These are phyloP conservation scores for Penicillium sp. DNA, from an alignment of 2,329 filamentous ascomycete species.

Conservation along the genomic window DNA sequence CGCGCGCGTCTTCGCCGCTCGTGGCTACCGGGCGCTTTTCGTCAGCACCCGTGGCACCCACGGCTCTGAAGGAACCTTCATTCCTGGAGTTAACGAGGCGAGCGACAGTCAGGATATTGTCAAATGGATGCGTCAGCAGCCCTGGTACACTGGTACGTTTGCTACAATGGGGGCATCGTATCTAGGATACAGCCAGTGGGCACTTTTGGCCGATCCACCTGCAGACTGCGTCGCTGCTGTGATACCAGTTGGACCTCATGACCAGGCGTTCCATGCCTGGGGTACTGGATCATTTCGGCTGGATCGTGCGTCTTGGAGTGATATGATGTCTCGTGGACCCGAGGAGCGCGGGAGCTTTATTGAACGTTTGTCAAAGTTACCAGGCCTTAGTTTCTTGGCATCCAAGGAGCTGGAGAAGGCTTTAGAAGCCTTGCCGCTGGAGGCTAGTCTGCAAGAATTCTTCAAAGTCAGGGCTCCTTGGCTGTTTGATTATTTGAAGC, in stretches of 20 bases:
- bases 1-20: constrained; percentile 15
- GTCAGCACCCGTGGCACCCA: constrained; percentile 18
- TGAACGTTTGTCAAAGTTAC: constrained; percentile 5
- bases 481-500: constrained; percentile 16
- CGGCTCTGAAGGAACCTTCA: constrained; percentile 15
- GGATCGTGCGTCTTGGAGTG: constrained; percentile 16
- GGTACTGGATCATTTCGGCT: constrained; percentile 15
- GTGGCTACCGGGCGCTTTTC: constrained; percentile 16
- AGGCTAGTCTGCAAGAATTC: constrained; percentile 8
- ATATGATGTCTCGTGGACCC: constrained; percentile 12
- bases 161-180: constrained; percentile 16
- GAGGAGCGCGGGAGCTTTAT: constrained; percentile 8
- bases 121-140: constrained; percentile 16
- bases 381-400: constrained; percentile 13
- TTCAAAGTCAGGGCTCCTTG: constrained; percentile 15
- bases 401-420: constrained; percentile 8
- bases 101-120: constrained; percentile 19
- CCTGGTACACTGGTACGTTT: constrained; percentile 19
- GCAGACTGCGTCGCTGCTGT: constrained; percentile 17
- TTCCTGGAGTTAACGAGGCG: constrained; percentile 8
- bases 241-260: constrained; percentile 16
- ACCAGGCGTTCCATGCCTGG: constrained; percentile 15
- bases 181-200: constrained; percentile 19
- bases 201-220: constrained; percentile 15
- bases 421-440: constrained; percentile 10